Base-by-base conservation (phyloP, 495 filamentous ascomycete species). In the Xylaria bambusicola region DNA sequence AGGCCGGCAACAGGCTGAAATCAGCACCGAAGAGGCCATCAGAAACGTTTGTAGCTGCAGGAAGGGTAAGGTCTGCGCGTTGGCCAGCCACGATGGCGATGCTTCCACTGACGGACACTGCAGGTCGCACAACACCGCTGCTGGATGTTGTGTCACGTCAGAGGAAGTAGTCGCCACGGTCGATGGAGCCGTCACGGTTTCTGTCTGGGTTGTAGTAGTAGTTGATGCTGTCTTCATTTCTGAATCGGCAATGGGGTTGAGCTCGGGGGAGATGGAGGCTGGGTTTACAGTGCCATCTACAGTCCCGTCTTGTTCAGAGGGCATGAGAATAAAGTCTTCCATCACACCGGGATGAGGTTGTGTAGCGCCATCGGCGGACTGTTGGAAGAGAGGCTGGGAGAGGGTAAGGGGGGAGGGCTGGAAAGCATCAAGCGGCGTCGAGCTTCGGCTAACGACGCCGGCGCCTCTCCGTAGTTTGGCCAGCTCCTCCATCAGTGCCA, bases 41-140 rank as follows among this genome's bases (percentile, higher is more conserved):
- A 81, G 74, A 66, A 85, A 85, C 84, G 77, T 86, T 80, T 83
- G 82, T 74, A 80, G 59, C 47, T 73, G 87, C 72, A 87, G 79
- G 75, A 82, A 80, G 71, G 73, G 82, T 73, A 73, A 83, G 79
- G 71, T 81, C 75, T 69, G 77, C 71, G 76, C 82, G 67, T 72
- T 81, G 73, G 73, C 73, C 79, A 80, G 73, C 84, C 83, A 87
- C 82, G 77, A 79, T 71, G 69, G 74, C 70, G 76, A 74, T 67
- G 71, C 77, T 74, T 76, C 81, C 78, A 75, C 80, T 84, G 86
- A 92, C 87, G 85, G 94, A 97, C 94, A 98, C 94, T 88, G 94
- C 94, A 96, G 94, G 94, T 93, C 94, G 82, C 91, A 97, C 93
- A 97, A 96, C 93, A 97, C 86, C 92, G 83, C 93, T 82, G 94